Conservation (phyloP, 352 stramenopile species). For the Globisporangium paddicum region DNA sequence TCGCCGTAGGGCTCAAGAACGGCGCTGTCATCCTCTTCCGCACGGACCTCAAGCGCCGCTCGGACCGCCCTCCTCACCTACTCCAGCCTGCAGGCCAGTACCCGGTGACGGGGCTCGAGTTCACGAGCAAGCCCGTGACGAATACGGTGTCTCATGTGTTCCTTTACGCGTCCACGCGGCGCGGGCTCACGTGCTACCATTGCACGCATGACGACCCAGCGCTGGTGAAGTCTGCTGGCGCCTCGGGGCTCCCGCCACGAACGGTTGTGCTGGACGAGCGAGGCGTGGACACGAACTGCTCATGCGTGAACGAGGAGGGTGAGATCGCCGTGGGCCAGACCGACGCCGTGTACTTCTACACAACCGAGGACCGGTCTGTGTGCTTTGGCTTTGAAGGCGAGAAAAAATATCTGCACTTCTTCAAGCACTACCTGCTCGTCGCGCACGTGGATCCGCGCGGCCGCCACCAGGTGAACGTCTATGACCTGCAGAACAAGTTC, state of each 20-base stretch:
- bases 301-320: constrained; percentile 80
- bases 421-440: constrained; percentile 86
- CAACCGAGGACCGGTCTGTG: constrained; percentile 80
- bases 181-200: constrained; percentile 81
- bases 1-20: constrained; percentile 78
- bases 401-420: constrained; percentile 84
- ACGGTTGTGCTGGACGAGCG: constrained; percentile 79
- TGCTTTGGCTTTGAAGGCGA: constrained; percentile 88
- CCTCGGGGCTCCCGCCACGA: constrained; percentile 51
- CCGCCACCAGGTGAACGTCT: constrained; percentile 86
- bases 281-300: constrained; percentile 76
- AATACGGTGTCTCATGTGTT: constrained; percentile 61
- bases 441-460: constrained; percentile 78
- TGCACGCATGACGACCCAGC: constrained; percentile 81
- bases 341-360: constrained; percentile 89
- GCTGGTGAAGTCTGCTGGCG: constrained; percentile 61
- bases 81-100: constrained; percentile 78
- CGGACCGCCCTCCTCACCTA: constrained; percentile 61
- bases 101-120: constrained; percentile 71
- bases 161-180: constrained; percentile 73
- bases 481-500: constrained; percentile 92
- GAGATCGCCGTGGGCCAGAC: constrained; percentile 81
- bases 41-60: constrained; percentile 72
- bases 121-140: constrained; percentile 74
- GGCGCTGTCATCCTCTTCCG: constrained; percentile 81